Evolutionary conservation across 352 stramenopile genomes (phyloP), one percentile per base, ranked within the genome.

Genomic region (Blastocystis sp.): DNA sequence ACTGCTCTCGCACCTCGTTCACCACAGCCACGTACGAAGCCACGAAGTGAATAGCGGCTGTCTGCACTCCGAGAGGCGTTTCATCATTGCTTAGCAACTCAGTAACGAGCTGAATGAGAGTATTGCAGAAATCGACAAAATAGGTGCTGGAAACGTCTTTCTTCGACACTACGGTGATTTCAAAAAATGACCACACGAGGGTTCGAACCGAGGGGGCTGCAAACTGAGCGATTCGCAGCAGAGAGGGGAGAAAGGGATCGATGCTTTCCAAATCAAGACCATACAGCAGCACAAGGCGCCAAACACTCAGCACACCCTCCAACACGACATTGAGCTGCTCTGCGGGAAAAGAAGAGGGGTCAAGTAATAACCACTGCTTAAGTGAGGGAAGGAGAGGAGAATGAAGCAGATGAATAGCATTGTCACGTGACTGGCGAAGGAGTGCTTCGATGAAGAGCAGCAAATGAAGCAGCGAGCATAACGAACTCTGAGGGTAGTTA

Each of bases 81-180:
- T 41, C 39, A 20, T 2, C 9, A 11, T n/a, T 5, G 2, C 29
- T 9, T 23, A 68, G 37, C 53, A 45, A 20, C 56, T 84, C 73
- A 9, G 53, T 55, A 8, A 53, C 73, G 8, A 84, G 73, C 56
- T 66, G 18, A 3, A 84, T 26, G 13, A 84, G 73, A 20, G 73
- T 84, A 37, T 84, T 84, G 50, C 47, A 64, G 50, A 69, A 84
- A 8, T 66, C 73, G 20, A 66, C 55, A 37, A 84, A 84, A 29
- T 84, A 84, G 20, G 47, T n/a, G n/a, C 20, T 18, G 3, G 73
- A 47, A 9, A 34, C 45, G 23, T 37, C 15, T 34, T 29, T 3
- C 26, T 84, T 84, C 15, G 53, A 29, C 13, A 8, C 8, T 43
- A 84, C 47, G 13, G 53, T 37, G 6, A 68, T n/a, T 43, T 84